Percentiles rank a stretch among this genome's conserved stretches.
phyloP scores from a whole-genome alignment of 2,329 filamentous ascomycete species.

The Akanthomyces lecanii region DNA sequence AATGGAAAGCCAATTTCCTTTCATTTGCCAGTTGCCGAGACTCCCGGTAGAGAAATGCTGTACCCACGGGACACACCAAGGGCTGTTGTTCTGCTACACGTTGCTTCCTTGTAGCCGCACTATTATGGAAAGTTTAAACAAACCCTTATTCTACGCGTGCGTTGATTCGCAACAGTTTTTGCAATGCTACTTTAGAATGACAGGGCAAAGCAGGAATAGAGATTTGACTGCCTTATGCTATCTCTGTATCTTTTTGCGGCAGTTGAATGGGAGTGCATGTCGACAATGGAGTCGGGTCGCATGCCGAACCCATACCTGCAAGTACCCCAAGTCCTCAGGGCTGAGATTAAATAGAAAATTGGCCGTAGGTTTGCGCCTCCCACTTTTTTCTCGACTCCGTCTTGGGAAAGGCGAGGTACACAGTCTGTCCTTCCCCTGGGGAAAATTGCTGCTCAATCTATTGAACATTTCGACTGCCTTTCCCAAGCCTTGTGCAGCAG shows the following conservation, averaged over 20 bases:
- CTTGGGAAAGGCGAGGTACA: not conserved
- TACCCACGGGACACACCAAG: too few species aligned
- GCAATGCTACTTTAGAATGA: too few species aligned
- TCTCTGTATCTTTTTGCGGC: not conserved
- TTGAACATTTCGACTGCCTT: not conserved
- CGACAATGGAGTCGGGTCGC: not conserved
- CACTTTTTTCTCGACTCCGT: not conserved
- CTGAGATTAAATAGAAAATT: not conserved
- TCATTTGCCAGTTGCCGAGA: not conserved
- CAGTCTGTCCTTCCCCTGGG: not conserved
- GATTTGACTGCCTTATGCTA: not conserved
- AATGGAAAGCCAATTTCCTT: not conserved
- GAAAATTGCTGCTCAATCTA: not conserved
- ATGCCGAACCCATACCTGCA: not conserved
- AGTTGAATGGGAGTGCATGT: not conserved
- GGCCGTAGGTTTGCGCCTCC: not conserved
- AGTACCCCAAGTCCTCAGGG: not conserved
- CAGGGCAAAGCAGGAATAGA: not conserved
- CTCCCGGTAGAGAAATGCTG: not conserved
- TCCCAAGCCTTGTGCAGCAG: not conserved
- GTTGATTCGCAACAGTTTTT: too few species aligned
- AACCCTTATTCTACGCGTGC: not conserved
- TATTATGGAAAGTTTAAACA: too few species aligned
- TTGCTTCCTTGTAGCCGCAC: too few species aligned
- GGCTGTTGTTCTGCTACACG: too few species aligned